Conservation (phyloP, 768 basidiomycete genomes). For the Macrolepiota albuminosa region DNA sequence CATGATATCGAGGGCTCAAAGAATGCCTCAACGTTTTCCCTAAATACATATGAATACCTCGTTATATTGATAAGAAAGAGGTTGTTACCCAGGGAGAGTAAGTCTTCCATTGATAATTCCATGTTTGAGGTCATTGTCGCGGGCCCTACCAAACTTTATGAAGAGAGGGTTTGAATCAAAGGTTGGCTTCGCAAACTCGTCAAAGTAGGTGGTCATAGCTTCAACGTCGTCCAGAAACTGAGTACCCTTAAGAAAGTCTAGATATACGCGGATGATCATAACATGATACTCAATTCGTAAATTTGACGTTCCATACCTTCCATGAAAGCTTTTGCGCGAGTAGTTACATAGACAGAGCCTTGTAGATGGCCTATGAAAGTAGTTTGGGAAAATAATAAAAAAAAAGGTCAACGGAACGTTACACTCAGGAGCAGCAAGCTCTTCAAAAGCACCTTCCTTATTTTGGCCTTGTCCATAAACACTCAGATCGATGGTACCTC, state of each 20-base stretch:
- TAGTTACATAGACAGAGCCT: constrained; percentile 38
- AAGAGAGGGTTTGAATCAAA: neutral
- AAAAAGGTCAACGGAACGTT: neutral
- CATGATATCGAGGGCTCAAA: neutral
- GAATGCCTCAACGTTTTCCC: neutral
- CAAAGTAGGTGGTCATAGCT: neutral
- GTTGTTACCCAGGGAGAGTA: neutral
- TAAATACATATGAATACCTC: neutral
- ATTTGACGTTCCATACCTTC: constrained; percentile 17
- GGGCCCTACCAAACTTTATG: neutral
- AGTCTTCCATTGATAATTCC: neutral
- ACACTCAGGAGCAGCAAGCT: constrained; percentile 36
- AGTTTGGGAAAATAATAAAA: neutral
- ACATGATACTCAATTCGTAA: too few relatives aligned
- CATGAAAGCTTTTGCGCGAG: constrained; percentile 27
- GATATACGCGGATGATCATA: neutral
- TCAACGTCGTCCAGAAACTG: neutral
- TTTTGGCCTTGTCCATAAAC: neutral
- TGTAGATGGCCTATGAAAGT: constrained; percentile 27
- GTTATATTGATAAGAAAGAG: neutral
- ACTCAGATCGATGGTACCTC: neutral
- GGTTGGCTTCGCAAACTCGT: neutral
- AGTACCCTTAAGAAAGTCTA: neutral
- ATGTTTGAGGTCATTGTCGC: neutral
- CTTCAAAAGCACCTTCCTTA: constrained; percentile 11